phyloP scores from a whole-genome alignment of 352 stramenopile species.

The Pythium brachiatum region DNA sequence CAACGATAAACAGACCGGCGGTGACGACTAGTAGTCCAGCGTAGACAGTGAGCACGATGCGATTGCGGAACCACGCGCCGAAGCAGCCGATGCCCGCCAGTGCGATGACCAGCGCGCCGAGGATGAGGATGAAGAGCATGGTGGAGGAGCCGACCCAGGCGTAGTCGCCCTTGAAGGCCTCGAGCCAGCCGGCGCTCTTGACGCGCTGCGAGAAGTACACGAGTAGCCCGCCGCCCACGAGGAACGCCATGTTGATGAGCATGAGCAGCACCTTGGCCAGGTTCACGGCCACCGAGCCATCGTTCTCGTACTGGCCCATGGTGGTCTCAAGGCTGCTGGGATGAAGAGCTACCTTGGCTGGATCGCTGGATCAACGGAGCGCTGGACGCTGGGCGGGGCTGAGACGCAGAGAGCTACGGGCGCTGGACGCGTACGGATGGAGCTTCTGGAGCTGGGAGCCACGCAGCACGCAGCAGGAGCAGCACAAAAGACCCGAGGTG shows the following conservation, averaged over 20 bases:
- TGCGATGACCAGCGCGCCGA: constrained; percentile 65
- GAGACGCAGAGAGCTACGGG: too few relatives aligned
- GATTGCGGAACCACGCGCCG: constrained; percentile 64
- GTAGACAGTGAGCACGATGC: constrained; percentile 72
- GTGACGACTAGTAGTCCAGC: constrained; percentile 59
- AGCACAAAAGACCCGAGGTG: neutral
- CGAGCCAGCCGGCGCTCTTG: constrained; percentile 62
- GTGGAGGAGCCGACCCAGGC: constrained; percentile 59
- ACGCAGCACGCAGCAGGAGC: neutral
- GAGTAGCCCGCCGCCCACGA: constrained; percentile 70
- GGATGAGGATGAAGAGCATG: constrained; percentile 63
- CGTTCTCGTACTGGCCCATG: constrained; percentile 49
- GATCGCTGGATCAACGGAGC: neutral
- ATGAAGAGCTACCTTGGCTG: constrained; percentile 1
- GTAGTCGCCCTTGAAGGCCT: constrained; percentile 71
- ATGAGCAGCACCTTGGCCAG: constrained; percentile 77
- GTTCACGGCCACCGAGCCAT: constrained; percentile 51
- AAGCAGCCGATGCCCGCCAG: constrained; percentile 69
- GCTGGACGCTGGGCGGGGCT: neutral
- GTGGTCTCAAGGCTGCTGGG: constrained; percentile 11
- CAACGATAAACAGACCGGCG: constrained; percentile 56
- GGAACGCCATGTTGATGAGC: constrained; percentile 84
- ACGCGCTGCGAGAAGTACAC: constrained; percentile 80
- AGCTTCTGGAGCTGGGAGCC: neutral
- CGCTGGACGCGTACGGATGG: neutral